Conservation (phyloP, 148 eudicot species). For the Limonium bicolor region DNA sequence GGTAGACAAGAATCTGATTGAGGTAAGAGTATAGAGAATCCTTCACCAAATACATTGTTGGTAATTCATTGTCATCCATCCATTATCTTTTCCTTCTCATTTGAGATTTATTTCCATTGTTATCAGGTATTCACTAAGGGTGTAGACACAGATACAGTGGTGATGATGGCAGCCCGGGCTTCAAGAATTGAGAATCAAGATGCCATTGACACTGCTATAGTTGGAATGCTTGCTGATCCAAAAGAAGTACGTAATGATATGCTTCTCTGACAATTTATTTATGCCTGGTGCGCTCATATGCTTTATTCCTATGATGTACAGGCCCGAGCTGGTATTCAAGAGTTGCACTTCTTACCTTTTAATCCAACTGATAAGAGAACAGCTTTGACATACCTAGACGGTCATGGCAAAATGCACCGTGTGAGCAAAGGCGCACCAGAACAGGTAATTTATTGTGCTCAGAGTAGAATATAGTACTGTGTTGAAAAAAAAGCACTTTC, state of each 20-base stretch:
- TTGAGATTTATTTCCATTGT: not conserved
- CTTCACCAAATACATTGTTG: not conserved
- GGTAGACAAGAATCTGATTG: conserved; percentile 5
- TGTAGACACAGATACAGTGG: conserved; percentile 1
- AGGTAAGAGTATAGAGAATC: not conserved
- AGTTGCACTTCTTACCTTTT: conserved; percentile 87
- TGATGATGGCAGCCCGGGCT: conserved; percentile 7
- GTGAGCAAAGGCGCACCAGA: conserved; percentile 99
- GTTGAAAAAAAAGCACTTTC: too few species aligned
- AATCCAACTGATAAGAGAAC: conserved; percentile 98
- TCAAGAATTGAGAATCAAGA: conserved; percentile 5
- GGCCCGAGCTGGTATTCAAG: conserved; percentile 95
- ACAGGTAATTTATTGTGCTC: conserved; percentile 64
- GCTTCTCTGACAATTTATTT: too few species aligned
- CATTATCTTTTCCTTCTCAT: not conserved
- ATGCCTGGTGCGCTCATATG: too few species aligned
- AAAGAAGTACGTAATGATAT: conserved; percentile 8
- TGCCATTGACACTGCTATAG: conserved; percentile 7
- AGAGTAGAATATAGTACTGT: too few species aligned
- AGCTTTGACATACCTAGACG: conserved; percentile 78
- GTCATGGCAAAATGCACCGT: conserved; percentile 85
- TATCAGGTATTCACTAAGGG: conserved; percentile 3
- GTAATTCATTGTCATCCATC: not conserved
- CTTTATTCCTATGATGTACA: too few species aligned
- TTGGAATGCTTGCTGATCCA: conserved; percentile 1